Evolutionary conservation across 352 stramenopile genomes (phyloP).

Genomic region (Phytophthora ohioensis): DNA sequence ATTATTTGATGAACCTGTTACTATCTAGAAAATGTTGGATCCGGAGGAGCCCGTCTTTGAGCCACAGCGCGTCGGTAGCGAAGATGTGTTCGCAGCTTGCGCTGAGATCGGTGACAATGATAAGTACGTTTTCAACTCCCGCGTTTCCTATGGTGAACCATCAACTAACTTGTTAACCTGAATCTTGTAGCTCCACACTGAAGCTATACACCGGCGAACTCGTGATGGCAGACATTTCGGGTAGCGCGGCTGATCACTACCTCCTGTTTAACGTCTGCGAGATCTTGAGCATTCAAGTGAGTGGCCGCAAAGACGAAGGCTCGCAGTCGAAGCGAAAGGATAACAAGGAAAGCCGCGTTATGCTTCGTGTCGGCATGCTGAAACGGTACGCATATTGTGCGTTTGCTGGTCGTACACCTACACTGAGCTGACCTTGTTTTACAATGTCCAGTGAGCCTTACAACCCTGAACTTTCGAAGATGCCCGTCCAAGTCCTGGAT

Average conservation of each 20-base stretch:
- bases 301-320: conserved; percentile 30
- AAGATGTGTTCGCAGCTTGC: conserved; percentile 53
- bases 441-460: conserved; percentile 53
- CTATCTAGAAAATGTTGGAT: conserved; percentile 56
- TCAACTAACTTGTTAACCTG: conserved; percentile 5
- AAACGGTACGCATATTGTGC: conserved; percentile 54
- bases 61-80: conserved; percentile 41
- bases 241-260: conserved; percentile 71
- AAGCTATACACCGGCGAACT: conserved; percentile 79
- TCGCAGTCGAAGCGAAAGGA: conserved; percentile 39
- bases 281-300: conserved; percentile 71
- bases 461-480: conserved; percentile 54
- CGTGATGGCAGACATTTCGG: conserved; percentile 73
- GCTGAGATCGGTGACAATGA: conserved; percentile 71
- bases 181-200: conserved; percentile 44
- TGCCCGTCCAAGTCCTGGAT: conserved; percentile 50
- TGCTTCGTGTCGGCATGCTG: conserved; percentile 68
- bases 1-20: not conserved
- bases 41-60: conserved; percentile 52
- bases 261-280: conserved; percentile 84
- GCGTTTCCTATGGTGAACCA: not conserved
- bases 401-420: not conserved
- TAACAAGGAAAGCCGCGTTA: conserved; percentile 41
- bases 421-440: conserved; percentile 6
- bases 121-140: conserved; percentile 41